Base-by-base conservation (phyloP, 2,329 filamentous ascomycete genomes). In the Arthrobotrys megalospora region DNA sequence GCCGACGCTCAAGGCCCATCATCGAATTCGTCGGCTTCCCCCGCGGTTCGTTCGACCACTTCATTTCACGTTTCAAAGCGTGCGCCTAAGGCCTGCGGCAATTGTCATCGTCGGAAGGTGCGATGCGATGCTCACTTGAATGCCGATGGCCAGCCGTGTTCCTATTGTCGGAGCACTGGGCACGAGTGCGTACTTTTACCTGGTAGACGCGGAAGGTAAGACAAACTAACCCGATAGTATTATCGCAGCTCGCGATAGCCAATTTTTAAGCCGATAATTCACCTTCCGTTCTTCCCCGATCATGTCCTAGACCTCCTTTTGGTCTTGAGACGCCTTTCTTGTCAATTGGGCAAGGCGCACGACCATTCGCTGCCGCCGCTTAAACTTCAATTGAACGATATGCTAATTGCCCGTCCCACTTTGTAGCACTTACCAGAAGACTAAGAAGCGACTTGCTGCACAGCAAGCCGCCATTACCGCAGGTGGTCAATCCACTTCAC, bases 191-290 rank as follows among this genome's bases (percentile, higher is more conserved):
- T 78, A 7, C 41, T 78, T 11, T 45, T 78, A 24, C 75, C 75
- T 50, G 67, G 67, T 41, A 72, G 75, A 72, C 75, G 75, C 48
- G 75, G 75, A 67, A 78, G 75, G 75, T 78, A 69, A 78, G 75
- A 63, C 60, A 70, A 66, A 41, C 34, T 34, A 50, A 50, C 38
- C 14, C 24, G n/a, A 58, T 38, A 32, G 14, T 43, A 48, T 36
- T 60, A 45, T 45, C 14, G 65, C 24, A 24, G 19, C n/a, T n/a
- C 52, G 19, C 55, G 36, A 60, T 41, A 19, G 10, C 36, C 55
- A 50, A 53, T 50, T 36, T 77, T 78, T 78, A 63, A 78, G 67
- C 75, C 75, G 75, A 71, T 52, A 19, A n/a, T 43, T 12, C 50
- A 34, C 34, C 7, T 4, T 4, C 48, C 16, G 28, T 38, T 12